Percentiles rank a stretch among this genome's conserved stretches.
Conservation (phyloP, 306 rosid genomes). For the Nissolia schottii region DNA sequence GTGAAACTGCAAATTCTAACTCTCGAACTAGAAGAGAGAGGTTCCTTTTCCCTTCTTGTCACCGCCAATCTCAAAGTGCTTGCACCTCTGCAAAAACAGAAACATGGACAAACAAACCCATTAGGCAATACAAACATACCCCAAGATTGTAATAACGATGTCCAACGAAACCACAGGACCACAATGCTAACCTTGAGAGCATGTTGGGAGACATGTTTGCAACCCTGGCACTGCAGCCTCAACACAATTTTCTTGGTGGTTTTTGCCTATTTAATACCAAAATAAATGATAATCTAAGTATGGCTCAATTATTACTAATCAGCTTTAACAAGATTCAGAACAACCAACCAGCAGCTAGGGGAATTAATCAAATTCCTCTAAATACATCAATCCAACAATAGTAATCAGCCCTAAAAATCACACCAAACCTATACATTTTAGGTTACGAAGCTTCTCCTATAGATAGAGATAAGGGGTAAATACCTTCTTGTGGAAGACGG, state of each 20-base stretch:
- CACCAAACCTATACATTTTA: background rate
- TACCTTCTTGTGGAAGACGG: conserved; percentile 52
- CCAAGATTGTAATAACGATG: background rate
- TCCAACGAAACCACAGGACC: background rate
- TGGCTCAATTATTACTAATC: background rate
- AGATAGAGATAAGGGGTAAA: background rate
- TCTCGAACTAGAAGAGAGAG: conserved; percentile 36
- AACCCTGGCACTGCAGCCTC: conserved; percentile 51
- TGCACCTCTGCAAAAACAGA: conserved; percentile 39
- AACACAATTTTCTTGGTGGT: conserved; percentile 48
- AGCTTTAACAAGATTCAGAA: background rate
- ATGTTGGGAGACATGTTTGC: conserved; percentile 51
- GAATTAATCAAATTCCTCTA: background rate
- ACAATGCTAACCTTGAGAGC: conserved; percentile 31
- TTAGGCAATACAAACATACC: background rate
- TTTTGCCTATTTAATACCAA: conserved; percentile 29
- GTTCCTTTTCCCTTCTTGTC: conserved; percentile 57
- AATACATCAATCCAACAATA: background rate
- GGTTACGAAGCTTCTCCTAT: background rate
- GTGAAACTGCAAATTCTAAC: background rate
- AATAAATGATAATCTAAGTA: background rate
- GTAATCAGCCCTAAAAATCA: background rate
- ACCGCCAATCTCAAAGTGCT: conserved; percentile 51
- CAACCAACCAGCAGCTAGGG: background rate
- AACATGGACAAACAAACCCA: background rate